phyloP scores from a whole-genome alignment of 106 monocot genomes.

The Dendrobium catenatum region DNA sequence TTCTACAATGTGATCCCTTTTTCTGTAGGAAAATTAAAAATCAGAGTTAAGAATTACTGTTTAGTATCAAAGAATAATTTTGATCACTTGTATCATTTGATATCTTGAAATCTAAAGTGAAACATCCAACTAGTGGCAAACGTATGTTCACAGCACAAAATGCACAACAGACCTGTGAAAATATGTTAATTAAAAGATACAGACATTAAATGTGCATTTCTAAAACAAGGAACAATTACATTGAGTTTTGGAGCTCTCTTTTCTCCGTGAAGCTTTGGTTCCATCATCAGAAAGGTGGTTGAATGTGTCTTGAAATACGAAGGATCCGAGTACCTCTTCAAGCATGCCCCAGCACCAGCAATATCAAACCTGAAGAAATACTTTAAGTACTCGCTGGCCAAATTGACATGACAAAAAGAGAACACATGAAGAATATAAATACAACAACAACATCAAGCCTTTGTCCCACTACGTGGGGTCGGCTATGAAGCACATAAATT shows the following conservation, averaged over 20 bases:
- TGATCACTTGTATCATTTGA: background rate
- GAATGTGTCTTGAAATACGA: slow-evolving; percentile 74
- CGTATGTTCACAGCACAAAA: background rate
- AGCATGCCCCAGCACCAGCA: slow-evolving; percentile 94
- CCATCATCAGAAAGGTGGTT: slow-evolving; percentile 39
- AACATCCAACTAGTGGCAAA: background rate
- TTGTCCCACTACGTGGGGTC: too few relatives aligned
- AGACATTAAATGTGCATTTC: too few relatives aligned
- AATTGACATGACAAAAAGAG: background rate
- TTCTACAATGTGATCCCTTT: slow-evolving; percentile 51
- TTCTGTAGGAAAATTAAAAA: slow-evolving; percentile 36
- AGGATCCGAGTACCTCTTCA: slow-evolving; percentile 95
- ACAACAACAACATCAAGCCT: too few relatives aligned
- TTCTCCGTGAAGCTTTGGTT: slow-evolving; percentile 43
- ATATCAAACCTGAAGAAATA: slow-evolving; percentile 77
- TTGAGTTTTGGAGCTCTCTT: slow-evolving; percentile 62
- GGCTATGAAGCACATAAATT: background rate
- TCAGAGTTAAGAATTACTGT: background rate
- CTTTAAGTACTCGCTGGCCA: background rate
- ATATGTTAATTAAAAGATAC: background rate
- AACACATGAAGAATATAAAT: background rate
- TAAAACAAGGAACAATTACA: slow-evolving; percentile 26
- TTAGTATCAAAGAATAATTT: background rate
- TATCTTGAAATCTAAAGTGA: background rate
- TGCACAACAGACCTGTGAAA: background rate